phyloP scores from a whole-genome alignment of 2,329 filamentous ascomycete genomes.

The Phialophora verrucosa region DNA sequence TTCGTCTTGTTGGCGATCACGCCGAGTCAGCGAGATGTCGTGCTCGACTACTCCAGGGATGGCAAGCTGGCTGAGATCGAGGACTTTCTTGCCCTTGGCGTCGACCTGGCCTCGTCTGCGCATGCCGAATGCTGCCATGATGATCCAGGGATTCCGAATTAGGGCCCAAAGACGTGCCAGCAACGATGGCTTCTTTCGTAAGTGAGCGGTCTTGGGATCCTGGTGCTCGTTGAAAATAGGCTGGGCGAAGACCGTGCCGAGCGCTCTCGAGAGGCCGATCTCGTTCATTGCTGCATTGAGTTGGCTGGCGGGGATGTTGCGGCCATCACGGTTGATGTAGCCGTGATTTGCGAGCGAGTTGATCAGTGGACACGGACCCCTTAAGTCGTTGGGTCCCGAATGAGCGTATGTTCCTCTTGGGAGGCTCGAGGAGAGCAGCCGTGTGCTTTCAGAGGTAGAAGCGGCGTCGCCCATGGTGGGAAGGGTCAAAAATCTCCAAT shows the following conservation, averaged over 20 bases:
- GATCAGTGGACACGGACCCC: constrained; percentile 49
- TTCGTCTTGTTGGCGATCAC: constrained; percentile 34
- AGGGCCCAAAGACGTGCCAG: constrained; percentile 27
- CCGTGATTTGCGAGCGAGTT: constrained; percentile 51
- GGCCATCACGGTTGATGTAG: constrained; percentile 49
- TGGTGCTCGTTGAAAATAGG: constrained; percentile 42
- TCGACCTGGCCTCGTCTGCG: constrained; percentile 19
- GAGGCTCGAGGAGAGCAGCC: background rate
- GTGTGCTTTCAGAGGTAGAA: background rate
- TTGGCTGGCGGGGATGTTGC: constrained; percentile 45
- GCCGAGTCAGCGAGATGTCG: constrained; percentile 39
- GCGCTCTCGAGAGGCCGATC: constrained; percentile 49
- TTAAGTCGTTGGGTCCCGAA: constrained; percentile 38
- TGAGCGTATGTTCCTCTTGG: constrained; percentile 2
- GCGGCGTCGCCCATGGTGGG: background rate
- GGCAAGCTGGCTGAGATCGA: constrained; percentile 30
- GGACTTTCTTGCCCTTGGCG: constrained; percentile 20
- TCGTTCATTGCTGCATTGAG: constrained; percentile 41
- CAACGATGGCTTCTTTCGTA: constrained; percentile 9
- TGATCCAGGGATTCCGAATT: constrained; percentile 11
- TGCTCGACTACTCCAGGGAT: constrained; percentile 40
- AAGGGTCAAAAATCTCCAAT: no score
- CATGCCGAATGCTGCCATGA: constrained; percentile 31
- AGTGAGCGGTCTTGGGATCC: constrained; percentile 30
- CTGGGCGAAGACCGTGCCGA: constrained; percentile 46